These are phyloP conservation scores for Pyricularia sp. DNA, from an alignment of 2,329 filamentous ascomycete genomes.

Conservation along the genomic window DNA sequence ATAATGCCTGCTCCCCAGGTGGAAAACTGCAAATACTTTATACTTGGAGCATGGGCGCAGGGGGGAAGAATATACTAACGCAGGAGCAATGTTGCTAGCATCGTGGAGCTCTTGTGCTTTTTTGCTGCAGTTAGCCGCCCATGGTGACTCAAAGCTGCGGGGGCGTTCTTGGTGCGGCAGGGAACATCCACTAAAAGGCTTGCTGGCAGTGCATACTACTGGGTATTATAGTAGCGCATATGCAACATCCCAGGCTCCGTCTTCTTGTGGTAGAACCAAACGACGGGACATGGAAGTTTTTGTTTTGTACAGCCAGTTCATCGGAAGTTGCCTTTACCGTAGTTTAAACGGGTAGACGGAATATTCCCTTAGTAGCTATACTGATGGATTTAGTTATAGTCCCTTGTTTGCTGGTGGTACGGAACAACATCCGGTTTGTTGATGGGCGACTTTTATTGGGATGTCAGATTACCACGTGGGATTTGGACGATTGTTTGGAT, in stretches of 20 bases:
- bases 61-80: background rate
- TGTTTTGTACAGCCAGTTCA: background rate
- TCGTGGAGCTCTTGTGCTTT: background rate
- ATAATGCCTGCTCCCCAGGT: background rate
- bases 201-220: background rate
- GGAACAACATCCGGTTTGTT: background rate
- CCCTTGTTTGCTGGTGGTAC: background rate
- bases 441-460: background rate
- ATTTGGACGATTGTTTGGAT: background rate
- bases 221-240: background rate
- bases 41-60: background rate
- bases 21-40: background rate
- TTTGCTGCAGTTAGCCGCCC: background rate
- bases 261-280: background rate
- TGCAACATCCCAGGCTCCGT: background rate
- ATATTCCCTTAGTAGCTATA: too few species aligned
- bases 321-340: background rate
- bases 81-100: background rate
- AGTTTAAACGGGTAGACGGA: background rate
- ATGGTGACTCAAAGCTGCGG: background rate
- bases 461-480: background rate
- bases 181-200: background rate
- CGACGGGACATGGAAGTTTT: background rate
- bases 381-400: background rate
- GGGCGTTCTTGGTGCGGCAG: constrained; percentile 1